A percentile compares a stretch with the other conserved stretches of the same genome.
These are phyloP conservation scores for Penicillium olsonii DNA, from an alignment of 2,329 filamentous ascomycete species.

Conservation along the genomic window DNA sequence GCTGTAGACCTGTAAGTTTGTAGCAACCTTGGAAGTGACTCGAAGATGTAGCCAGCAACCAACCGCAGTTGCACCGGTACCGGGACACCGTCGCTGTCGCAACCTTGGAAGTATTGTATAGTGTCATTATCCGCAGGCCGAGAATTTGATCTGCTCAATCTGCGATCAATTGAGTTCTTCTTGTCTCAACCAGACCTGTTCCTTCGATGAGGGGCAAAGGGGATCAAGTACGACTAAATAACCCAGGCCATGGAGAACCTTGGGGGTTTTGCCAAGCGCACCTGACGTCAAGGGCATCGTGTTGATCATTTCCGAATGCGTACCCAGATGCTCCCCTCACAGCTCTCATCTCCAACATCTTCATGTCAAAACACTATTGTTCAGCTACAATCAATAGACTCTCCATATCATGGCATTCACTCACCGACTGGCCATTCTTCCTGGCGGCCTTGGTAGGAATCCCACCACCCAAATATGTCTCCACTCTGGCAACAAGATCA, in stretches of 20 bases:
- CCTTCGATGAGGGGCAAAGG: too few relatives aligned
- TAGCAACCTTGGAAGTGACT: too few relatives aligned
- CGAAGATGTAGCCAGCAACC: too few relatives aligned
- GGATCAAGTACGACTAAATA: too few relatives aligned
- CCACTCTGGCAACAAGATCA: not conserved
- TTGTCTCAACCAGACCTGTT: not conserved
- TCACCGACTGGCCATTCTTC: conserved; percentile 45
- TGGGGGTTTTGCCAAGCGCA: not conserved
- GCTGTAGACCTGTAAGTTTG: not conserved
- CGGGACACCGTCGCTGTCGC: too few relatives aligned
- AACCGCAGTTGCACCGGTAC: too few relatives aligned
- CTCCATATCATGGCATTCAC: conserved; percentile 34
- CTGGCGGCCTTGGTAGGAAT: conserved; percentile 44
- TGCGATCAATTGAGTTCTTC: not conserved
- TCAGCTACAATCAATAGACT: too few relatives aligned
- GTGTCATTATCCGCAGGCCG: too few relatives aligned
- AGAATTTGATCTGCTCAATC: too few relatives aligned
- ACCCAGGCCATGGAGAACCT: not conserved
- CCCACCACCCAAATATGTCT: not conserved
- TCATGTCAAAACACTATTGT: not conserved
- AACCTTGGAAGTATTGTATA: too few relatives aligned
- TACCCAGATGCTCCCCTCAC: not conserved
- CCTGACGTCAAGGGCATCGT: not conserved
- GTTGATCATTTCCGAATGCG: conserved; percentile 4
- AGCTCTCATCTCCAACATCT: not conserved